Conservation (phyloP, 768 basidiomycete genomes). For the Podaxis sp. region DNA sequence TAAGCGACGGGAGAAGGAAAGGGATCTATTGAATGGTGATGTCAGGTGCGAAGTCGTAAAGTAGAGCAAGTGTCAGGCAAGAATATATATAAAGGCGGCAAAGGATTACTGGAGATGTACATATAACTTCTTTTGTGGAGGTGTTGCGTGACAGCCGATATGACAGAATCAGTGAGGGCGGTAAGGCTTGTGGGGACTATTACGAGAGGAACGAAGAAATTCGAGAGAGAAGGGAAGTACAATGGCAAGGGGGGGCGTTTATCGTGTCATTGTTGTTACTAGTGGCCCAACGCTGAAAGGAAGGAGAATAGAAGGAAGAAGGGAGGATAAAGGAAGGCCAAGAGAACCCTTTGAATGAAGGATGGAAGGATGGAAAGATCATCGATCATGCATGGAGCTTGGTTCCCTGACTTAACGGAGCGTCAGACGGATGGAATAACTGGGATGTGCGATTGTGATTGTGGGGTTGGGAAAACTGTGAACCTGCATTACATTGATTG, state of each 20-base stretch:
- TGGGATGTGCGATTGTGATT: neutral
- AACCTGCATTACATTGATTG: neutral
- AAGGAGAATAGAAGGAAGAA: neutral
- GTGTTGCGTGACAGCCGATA: neutral
- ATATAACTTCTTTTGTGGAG: neutral
- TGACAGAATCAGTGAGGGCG: slow-evolving; percentile 12
- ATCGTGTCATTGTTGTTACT: neutral
- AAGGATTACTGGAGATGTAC: neutral
- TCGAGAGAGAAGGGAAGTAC: neutral
- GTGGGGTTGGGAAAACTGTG: neutral
- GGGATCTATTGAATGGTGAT: neutral
- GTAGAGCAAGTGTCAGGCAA: neutral
- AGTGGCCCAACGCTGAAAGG: neutral
- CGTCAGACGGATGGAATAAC: neutral
- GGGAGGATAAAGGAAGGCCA: neutral
- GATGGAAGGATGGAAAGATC: slow-evolving; percentile 7
- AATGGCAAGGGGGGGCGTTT: neutral
- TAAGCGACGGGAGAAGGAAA: neutral
- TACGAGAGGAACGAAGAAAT: neutral
- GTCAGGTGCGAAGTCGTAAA: neutral
- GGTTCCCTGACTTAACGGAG: too few species aligned
- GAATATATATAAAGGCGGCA: neutral
- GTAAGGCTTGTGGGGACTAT: slow-evolving; percentile 1
- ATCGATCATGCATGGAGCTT: neutral
- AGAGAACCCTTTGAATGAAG: slow-evolving; percentile 4